Percentiles rank a stretch among this genome's conserved stretches.
Conservation (phyloP, 2,329 filamentous ascomycete species). For the Apiospora koreana region DNA sequence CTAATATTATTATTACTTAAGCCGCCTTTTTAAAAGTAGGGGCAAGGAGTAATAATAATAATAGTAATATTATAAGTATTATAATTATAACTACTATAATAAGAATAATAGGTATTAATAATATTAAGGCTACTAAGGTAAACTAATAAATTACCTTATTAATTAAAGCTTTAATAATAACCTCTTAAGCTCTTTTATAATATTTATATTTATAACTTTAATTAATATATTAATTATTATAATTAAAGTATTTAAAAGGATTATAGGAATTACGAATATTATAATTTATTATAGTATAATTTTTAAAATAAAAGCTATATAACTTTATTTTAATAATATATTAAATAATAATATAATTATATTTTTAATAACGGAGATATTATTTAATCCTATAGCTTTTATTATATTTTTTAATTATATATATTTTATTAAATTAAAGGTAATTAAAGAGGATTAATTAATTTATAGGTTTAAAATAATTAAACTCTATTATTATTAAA, state of each 20-base stretch:
- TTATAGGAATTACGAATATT: not conserved
- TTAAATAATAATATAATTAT: slow-evolving; percentile 7
- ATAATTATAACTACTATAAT: not conserved
- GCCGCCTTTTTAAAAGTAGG: too few species aligned
- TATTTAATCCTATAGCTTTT: not conserved
- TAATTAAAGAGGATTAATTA: not conserved
- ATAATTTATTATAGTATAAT: not conserved
- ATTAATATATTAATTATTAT: not conserved
- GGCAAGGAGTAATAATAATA: too few species aligned
- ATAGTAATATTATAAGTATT: too few species aligned
- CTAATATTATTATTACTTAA: too few species aligned
- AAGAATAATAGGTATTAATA: too few species aligned
- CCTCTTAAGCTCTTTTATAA: not conserved
- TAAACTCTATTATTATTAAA: not conserved
- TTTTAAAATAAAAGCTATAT: not conserved
- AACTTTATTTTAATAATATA: not conserved
- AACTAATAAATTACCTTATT: too few species aligned
- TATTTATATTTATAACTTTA: not conserved
- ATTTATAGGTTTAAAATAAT: too few species aligned
- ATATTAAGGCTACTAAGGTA: too few species aligned
- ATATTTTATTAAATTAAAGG: not conserved
- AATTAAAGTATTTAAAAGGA: not conserved
- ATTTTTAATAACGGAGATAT: not conserved
- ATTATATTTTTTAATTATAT: not conserved
- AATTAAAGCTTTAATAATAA: not conserved